Evolutionary conservation across 371 early-diverging fungal genomes (phyloP).

Genomic region (Mortierella sp.): DNA sequence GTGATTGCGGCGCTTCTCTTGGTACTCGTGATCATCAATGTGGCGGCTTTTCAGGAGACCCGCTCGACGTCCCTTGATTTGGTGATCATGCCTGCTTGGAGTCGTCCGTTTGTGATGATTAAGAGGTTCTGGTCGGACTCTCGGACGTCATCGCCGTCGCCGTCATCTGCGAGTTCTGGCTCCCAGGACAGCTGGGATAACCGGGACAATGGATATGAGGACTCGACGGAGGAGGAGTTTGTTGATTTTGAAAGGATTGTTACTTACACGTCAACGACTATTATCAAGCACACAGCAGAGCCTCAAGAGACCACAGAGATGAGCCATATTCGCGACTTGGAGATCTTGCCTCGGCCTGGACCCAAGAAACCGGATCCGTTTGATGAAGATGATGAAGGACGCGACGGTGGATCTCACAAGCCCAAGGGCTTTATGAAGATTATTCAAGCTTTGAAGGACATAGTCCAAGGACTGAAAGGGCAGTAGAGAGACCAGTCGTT

Average conservation of each 20-base stretch:
- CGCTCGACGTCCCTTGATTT: slow-evolving; percentile 32
- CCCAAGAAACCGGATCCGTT: not conserved
- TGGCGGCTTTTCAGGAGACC: slow-evolving; percentile 46
- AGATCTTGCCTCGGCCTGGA: slow-evolving; percentile 1
- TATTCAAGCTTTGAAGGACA: slow-evolving; percentile 19
- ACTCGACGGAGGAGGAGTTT: not conserved
- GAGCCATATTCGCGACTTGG: slow-evolving; percentile 7
- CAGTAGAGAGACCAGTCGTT: not conserved
- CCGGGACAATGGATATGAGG: not conserved
- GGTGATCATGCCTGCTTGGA: slow-evolving; percentile 31
- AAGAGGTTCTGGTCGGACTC: slow-evolving; percentile 29
- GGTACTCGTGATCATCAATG: slow-evolving; percentile 44
- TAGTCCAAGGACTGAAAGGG: slow-evolving; percentile 16
- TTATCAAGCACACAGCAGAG: not conserved
- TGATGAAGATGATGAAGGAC: not conserved
- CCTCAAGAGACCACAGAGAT: not conserved
- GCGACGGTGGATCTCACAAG: not conserved
- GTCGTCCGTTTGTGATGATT: slow-evolving; percentile 21
- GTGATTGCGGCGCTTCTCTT: slow-evolving; percentile 20
- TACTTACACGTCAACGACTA: not conserved
- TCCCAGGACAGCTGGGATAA: not conserved
- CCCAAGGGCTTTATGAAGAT: slow-evolving; percentile 18
- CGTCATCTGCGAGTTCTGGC: not conserved
- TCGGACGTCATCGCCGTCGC: not conserved
- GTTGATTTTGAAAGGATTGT: not conserved